Evolutionary conservation across 2,329 filamentous ascomycete species (phyloP).

Genomic region (Epichloe sp.): DNA sequence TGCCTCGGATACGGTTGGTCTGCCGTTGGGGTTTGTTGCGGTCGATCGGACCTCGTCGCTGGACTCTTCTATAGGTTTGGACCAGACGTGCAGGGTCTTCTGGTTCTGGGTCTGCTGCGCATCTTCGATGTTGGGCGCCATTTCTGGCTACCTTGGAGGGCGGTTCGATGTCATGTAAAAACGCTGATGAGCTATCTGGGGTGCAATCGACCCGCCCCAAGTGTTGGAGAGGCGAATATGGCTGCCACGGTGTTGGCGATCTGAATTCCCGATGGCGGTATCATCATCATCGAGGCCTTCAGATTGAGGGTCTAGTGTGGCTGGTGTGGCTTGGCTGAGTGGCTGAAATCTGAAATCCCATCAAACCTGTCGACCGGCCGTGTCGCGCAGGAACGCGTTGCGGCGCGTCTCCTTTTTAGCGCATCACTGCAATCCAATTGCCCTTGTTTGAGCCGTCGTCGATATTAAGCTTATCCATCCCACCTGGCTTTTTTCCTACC

Average conservation of each 20-base stretch:
- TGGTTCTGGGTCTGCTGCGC: conserved; percentile 13
- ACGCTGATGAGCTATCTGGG: not conserved
- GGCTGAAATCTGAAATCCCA: conserved; percentile 13
- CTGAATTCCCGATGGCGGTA: not conserved
- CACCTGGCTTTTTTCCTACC: not conserved
- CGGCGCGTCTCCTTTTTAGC: conserved; percentile 19
- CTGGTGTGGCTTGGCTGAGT: conserved; percentile 2
- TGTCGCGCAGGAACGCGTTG: conserved; percentile 18
- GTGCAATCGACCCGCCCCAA: not conserved
- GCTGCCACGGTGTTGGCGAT: not conserved
- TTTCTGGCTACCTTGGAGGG: conserved; percentile 19
- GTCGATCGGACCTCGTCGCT: conserved; percentile 9
- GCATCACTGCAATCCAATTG: not conserved
- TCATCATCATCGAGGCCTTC: not conserved
- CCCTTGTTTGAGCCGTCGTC: not conserved
- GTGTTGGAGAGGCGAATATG: not conserved
- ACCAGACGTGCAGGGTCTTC: conserved; percentile 25
- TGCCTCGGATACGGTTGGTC: conserved; percentile 40
- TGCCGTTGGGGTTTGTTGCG: conserved; percentile 11
- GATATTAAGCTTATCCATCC: not conserved
- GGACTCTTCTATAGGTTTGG: conserved; percentile 19
- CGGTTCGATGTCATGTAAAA: conserved; percentile 5
- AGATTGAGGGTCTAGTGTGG: not conserved
- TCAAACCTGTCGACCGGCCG: conserved; percentile 17
- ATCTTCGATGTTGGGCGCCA: conserved; percentile 19